Base-by-base conservation (phyloP, 2,329 filamentous ascomycete species). In the Paraconiothyrium sp. region DNA sequence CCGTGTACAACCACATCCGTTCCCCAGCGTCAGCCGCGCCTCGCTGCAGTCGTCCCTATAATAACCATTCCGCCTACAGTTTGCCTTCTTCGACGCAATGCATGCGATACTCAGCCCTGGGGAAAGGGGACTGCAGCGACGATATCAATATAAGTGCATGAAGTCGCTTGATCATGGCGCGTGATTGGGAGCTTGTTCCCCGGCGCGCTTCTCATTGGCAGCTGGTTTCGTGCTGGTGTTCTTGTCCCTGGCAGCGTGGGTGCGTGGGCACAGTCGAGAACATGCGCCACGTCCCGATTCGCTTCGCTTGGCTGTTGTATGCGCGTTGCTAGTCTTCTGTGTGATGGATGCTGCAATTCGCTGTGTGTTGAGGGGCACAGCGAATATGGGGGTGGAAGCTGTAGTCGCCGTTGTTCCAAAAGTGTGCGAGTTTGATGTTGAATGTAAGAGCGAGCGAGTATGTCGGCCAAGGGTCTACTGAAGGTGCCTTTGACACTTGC, bases 181-280 rank as follows among this genome's bases (percentile, higher is more conserved):
- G 57, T 61, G 54, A 62, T 65, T 61, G 63, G 60, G 44, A 47
- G 34, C 16, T 20, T 57, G 60, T 63, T 61, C 57, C 41, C 27
- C 48, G 51, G 56, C 51, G 56, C 62, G 56, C 54, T 30, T 32
- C 14, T 32, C 9, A 49, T 49, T 49, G 24, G 46, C 24, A 49
- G 27, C 46, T 49, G n/a, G 46, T 62, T 62, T 60, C 44, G 11
- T 58, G 48, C 57, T 52, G 59, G 57, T 60, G 56, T 20, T 24
- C 43, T 41, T 54, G 49, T 16, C 22, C 24, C 41, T 54, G 52
- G 32, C 44, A 34, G 41, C 9, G 20, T 20, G 22, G 22, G 20
- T n/a, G 41, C 9, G 20, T 20, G 22, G 22, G 20, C 30, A 22
- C 27, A 46, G 56, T 22, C 35, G 47, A 44, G 37, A 35, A 24